A percentile compares a stretch with the other conserved stretches of the same genome.
These are phyloP conservation scores for Bryoerythrophyllum caledonicum DNA, from an alignment of 225 moss, liverwort and hornwort genomes.

Conservation along the genomic window DNA sequence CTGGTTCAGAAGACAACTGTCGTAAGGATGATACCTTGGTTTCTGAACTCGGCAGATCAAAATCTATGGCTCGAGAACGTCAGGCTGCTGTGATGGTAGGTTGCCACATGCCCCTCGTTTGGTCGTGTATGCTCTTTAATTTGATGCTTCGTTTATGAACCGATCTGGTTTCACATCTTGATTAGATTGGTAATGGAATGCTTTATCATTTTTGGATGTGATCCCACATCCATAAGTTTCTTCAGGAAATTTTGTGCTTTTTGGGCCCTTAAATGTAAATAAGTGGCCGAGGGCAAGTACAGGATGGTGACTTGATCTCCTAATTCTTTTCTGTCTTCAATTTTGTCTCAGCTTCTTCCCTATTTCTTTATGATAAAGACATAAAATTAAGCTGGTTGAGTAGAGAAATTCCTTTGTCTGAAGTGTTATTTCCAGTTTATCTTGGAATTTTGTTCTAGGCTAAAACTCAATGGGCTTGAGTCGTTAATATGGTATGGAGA, in stretches of 20 bases:
- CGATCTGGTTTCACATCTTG: conserved; percentile 8
- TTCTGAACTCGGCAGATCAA: conserved; percentile 57
- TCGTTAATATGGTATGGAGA: too few relatives aligned
- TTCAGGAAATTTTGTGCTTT: neutral
- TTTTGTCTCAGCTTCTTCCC: too few relatives aligned
- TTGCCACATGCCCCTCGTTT: conserved; percentile 4
- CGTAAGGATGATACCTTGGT: conserved; percentile 49
- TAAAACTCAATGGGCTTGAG: too few relatives aligned
- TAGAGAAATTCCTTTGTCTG: too few relatives aligned
- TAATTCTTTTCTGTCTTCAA: neutral
- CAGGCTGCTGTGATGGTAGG: conserved; percentile 82
- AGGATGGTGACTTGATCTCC: neutral
- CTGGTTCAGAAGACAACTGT: conserved; percentile 28
- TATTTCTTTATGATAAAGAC: neutral
- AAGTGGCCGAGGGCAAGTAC: neutral
- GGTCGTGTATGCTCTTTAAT: conserved; percentile 12
- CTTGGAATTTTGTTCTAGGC: too few relatives aligned
- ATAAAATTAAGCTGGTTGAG: too few relatives aligned
- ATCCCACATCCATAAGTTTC: neutral
- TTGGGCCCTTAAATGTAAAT: too few relatives aligned
- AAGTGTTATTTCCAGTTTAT: too few relatives aligned
- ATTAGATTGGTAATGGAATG: neutral
- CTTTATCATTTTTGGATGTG: neutral
- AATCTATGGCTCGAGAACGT: conserved; percentile 67
- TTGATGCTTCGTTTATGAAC: conserved; percentile 5